Conservation (phyloP, 495 filamentous ascomycete species). For the Aspergillus ellipticus region DNA sequence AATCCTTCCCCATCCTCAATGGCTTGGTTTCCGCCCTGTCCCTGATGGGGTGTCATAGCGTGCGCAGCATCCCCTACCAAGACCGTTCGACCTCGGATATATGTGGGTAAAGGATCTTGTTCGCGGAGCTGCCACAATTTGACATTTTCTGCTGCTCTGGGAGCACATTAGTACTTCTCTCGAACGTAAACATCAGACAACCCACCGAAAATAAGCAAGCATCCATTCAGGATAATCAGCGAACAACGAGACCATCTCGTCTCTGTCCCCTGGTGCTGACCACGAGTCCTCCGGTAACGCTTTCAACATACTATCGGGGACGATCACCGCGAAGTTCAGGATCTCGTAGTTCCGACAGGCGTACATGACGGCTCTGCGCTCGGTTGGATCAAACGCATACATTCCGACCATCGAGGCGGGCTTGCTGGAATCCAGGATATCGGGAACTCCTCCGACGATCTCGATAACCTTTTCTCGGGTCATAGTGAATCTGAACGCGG, state of each 20-base stretch:
- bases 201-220: neutral
- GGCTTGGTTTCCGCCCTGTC: conserved; percentile 32
- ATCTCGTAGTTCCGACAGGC: conserved; percentile 10
- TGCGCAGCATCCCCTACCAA: conserved; percentile 45
- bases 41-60: conserved; percentile 37
- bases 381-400: conserved; percentile 1
- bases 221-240: conserved; percentile 1
- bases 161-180: neutral
- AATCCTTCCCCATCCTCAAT: conserved; percentile 34
- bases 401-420: neutral
- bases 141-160: neutral
- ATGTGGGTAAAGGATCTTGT: conserved; percentile 19
- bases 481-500: neutral
- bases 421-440: neutral
- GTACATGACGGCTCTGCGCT: conserved; percentile 7
- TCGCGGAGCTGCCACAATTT: conserved; percentile 15
- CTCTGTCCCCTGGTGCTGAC: neutral
- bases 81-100: conserved; percentile 26
- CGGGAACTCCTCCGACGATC: neutral
- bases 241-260: conserved; percentile 6
- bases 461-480: neutral
- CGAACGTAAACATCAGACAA: neutral
- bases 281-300: conserved; percentile 2
- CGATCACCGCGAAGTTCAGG: conserved; percentile 8
- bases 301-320: neutral